A percentile compares a stretch with the other conserved stretches of the same genome.
These are phyloP conservation scores for Irpex rosettiformis DNA, from an alignment of 1,284 basidiomycete species.

Conservation along the genomic window DNA sequence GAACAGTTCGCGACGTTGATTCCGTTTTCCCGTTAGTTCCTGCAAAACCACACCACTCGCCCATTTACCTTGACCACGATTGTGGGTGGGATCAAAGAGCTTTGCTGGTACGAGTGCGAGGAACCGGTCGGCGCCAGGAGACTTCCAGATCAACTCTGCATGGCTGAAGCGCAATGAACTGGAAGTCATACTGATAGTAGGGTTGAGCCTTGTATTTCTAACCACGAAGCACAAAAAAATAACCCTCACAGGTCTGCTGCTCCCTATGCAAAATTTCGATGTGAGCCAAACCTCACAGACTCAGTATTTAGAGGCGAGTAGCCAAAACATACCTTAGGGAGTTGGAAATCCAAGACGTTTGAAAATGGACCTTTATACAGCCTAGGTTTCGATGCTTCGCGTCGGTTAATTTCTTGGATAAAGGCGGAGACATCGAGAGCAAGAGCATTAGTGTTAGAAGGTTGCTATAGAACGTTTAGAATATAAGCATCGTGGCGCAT, in stretches of 20 bases:
- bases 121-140: slow-evolving; percentile 6
- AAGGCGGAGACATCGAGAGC: neutral
- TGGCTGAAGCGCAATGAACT: neutral
- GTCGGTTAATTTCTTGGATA: neutral
- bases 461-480: neutral
- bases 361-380: neutral
- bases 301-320: no score
- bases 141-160: slow-evolving; percentile 15
- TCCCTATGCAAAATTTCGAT: neutral
- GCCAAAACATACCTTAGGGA: neutral
- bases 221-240: neutral
- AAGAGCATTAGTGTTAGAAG: neutral
- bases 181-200: neutral
- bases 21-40: neutral
- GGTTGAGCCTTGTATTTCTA: neutral
- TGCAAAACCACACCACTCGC: slow-evolving; percentile 3
- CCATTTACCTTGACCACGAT: slow-evolving; percentile 12
- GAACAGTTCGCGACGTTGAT: slow-evolving; percentile 14
- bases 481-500: neutral
- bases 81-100: slow-evolving; percentile 11
- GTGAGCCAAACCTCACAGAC: no score
- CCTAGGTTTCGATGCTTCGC: neutral
- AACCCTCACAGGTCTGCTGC: neutral
- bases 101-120: slow-evolving; percentile 11
- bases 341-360: neutral